Evolutionary conservation across 345 rosid genomes (phyloP).

Genomic region (Lepidium aucheri): DNA sequence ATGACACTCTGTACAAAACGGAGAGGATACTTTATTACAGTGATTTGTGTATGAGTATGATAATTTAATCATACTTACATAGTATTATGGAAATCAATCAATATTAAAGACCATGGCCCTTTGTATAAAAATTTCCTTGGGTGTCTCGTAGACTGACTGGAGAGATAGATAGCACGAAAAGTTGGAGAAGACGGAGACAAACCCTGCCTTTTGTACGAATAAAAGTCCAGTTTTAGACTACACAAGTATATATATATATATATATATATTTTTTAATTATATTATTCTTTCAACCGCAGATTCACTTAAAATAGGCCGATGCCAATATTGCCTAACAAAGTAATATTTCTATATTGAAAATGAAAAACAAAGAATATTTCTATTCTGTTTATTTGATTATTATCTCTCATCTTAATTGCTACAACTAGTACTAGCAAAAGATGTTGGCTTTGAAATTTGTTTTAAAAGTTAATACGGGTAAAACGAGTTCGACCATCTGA

Average conservation of each 20-base stretch:
- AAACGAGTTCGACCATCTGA: background rate
- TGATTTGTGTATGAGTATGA: no score
- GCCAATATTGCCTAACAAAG: background rate
- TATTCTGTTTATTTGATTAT: no score
- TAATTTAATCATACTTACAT: background rate
- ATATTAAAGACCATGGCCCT: background rate
- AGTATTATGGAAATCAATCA: background rate
- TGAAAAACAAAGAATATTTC: background rate
- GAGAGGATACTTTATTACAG: no score
- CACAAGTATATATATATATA: background rate
- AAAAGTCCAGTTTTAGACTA: background rate
- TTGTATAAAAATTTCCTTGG: background rate
- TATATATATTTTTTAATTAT: background rate
- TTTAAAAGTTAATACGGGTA: background rate
- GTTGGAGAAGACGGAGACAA: conserved; percentile 18
- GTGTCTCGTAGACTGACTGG: background rate
- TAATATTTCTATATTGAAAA: background rate
- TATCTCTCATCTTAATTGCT: background rate
- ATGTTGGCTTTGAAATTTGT: background rate
- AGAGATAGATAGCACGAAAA: background rate
- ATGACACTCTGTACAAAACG: no score
- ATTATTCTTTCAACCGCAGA: no score
- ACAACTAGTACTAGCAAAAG: background rate
- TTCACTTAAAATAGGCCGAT: background rate
- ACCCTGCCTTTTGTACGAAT: conserved; percentile 22